These are phyloP conservation scores for Trapa incisa DNA, from an alignment of 345 rosid genomes.

Conservation along the genomic window DNA sequence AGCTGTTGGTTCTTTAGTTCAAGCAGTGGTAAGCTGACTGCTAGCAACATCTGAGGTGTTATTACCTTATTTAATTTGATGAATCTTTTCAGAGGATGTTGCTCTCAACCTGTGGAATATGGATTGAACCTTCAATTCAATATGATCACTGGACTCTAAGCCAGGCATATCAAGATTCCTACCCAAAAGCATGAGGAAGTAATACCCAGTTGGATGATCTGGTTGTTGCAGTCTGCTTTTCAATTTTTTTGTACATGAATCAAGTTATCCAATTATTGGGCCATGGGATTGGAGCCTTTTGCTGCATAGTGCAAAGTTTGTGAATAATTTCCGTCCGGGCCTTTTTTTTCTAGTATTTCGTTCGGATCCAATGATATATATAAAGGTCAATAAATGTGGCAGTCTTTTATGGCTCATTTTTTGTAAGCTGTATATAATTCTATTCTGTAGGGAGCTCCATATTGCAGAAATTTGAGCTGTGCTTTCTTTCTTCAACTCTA, in stretches of 20 bases:
- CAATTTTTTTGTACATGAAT: neutral
- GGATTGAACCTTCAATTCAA: slow-evolving; percentile 13
- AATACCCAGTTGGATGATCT: neutral
- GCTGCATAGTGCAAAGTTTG: slow-evolving; percentile 1
- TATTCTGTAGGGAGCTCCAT: neutral
- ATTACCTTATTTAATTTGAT: neutral
- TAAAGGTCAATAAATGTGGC: neutral
- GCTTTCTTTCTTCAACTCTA: too few relatives aligned
- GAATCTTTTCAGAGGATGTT: slow-evolving; percentile 48
- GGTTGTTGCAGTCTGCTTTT: neutral
- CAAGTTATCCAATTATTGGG: neutral
- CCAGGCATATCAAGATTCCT: neutral
- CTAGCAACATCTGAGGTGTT: slow-evolving; percentile 8
- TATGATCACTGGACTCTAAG: neutral
- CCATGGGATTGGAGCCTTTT: neutral
- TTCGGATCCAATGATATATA: too few relatives aligned
- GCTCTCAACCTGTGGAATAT: slow-evolving; percentile 58
- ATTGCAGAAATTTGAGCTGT: too few relatives aligned
- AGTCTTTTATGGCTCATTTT: neutral
- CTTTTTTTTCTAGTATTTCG: neutral
- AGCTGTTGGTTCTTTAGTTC: neutral
- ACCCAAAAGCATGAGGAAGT: neutral
- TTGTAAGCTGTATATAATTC: neutral
- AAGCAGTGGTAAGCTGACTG: neutral
- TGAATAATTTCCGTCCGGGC: neutral